Percentiles rank a stretch among this genome's conserved stretches.
Conservation (phyloP, 2,329 filamentous ascomycete genomes). For the Diaporthe vexans region DNA sequence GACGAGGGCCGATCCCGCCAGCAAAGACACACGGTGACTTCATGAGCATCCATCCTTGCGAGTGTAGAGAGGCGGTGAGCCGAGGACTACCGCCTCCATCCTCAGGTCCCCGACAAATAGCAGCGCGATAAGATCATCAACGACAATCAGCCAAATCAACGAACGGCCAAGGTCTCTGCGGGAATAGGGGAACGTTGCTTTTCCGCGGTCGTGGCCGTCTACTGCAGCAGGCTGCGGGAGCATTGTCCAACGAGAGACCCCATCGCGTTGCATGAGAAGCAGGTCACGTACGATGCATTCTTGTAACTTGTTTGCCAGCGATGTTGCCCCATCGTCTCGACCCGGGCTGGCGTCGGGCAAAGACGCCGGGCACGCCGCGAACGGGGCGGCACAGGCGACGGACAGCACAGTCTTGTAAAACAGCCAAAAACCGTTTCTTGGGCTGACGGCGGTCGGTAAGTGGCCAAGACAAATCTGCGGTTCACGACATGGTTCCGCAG, state of each 20-base stretch:
- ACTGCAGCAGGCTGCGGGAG: neutral
- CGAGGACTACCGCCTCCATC: neutral
- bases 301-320: neutral
- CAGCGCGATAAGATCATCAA: constrained; percentile 1
- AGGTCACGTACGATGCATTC: constrained; percentile 16
- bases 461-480: constrained; percentile 37
- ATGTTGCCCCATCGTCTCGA: neutral
- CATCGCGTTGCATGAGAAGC: constrained; percentile 16
- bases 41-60: constrained; percentile 5
- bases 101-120: neutral
- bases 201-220: neutral
- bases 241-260: neutral
- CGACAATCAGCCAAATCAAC: neutral
- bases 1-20: constrained; percentile 1
- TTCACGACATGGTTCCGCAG: constrained; percentile 34
- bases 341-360: constrained; percentile 12
- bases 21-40: constrained; percentile 21
- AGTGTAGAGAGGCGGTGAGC: neutral
- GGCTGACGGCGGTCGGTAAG: constrained; percentile 34
- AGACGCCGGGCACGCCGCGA: constrained; percentile 13
- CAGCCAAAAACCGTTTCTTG: constrained; percentile 35
- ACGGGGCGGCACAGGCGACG: neutral
- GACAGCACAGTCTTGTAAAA: constrained; percentile 27
- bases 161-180: neutral
- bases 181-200: constrained; percentile 8